These are phyloP conservation scores for Plectosphaerella sp. DNA, from an alignment of 2,329 filamentous ascomycete species.

Conservation along the genomic window DNA sequence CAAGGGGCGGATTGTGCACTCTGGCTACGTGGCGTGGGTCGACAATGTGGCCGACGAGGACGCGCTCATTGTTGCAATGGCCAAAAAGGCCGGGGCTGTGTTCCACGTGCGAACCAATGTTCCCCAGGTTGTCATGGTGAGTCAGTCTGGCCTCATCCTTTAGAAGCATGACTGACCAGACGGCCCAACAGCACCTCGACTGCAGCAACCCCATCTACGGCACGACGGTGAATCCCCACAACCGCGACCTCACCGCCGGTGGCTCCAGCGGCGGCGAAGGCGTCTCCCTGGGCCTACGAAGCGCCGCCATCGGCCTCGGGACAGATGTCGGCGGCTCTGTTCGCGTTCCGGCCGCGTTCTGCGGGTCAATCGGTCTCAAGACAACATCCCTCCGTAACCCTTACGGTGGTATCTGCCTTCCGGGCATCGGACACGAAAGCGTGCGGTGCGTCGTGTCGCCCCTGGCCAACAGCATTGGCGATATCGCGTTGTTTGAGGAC, in stretches of 20 bases:
- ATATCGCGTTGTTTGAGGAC: constrained; percentile 31
- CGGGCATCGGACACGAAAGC: constrained; percentile 26
- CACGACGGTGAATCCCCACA: constrained; percentile 31
- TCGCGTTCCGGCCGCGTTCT: constrained; percentile 36
- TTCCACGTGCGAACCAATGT: constrained; percentile 38
- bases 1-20: constrained; percentile 11
- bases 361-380: constrained; percentile 35
- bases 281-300: constrained; percentile 32
- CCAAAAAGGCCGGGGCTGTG: constrained; percentile 31
- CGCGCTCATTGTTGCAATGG: constrained; percentile 21
- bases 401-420: constrained; percentile 18
- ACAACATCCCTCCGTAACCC: constrained; percentile 29
- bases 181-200: constrained; percentile 14
- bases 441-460: constrained; percentile 21
- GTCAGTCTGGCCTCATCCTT: background rate
- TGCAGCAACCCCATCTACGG: constrained; percentile 34
- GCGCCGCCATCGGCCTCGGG: constrained; percentile 36
- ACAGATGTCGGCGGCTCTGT: constrained; percentile 43
- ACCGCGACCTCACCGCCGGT: constrained; percentile 30
- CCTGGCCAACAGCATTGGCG: constrained; percentile 19
- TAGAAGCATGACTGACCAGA: background rate
- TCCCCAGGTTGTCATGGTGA: constrained; percentile 30
- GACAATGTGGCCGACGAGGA: constrained; percentile 27
- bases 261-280: constrained; percentile 40
- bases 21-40: constrained; percentile 29